Evolutionary conservation across 305 asterid genomes (phyloP).

Genomic region (Plantago lanceolata): DNA sequence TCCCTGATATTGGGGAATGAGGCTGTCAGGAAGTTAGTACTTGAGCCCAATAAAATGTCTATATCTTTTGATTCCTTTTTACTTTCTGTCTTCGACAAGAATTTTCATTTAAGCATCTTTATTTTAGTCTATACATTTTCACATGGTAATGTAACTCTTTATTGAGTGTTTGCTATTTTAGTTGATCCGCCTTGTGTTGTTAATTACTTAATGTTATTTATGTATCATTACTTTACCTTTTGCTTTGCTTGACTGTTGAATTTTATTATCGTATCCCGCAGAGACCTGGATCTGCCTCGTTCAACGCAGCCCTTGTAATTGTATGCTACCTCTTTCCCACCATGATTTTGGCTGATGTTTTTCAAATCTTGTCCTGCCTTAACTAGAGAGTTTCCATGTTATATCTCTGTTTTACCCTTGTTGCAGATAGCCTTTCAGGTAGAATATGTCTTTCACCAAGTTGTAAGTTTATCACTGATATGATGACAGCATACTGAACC

Average conservation of each 20-base stretch:
- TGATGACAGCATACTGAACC: slow-evolving; percentile 6
- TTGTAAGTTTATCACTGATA: slow-evolving; percentile 11
- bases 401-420: slow-evolving; percentile 7
- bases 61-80: background rate
- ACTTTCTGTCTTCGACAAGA: background rate
- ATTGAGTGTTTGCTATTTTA: background rate
- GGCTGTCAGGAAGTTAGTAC: background rate
- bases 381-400: background rate
- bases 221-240: background rate
- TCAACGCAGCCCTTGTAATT: background rate
- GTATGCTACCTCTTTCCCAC: background rate
- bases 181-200: background rate
- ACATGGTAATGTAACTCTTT: background rate
- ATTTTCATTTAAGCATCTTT: background rate
- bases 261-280: background rate
- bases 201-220: background rate
- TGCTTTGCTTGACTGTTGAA: background rate
- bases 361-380: background rate
- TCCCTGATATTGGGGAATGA: background rate
- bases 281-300: slow-evolving; percentile 6
- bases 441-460: background rate
- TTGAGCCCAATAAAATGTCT: background rate
- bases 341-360: background rate
- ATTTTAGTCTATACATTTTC: background rate
- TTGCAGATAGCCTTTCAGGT: background rate